Conservation (phyloP, 2,329 filamentous ascomycete genomes). For the Cucurbitaria berberidis region DNA sequence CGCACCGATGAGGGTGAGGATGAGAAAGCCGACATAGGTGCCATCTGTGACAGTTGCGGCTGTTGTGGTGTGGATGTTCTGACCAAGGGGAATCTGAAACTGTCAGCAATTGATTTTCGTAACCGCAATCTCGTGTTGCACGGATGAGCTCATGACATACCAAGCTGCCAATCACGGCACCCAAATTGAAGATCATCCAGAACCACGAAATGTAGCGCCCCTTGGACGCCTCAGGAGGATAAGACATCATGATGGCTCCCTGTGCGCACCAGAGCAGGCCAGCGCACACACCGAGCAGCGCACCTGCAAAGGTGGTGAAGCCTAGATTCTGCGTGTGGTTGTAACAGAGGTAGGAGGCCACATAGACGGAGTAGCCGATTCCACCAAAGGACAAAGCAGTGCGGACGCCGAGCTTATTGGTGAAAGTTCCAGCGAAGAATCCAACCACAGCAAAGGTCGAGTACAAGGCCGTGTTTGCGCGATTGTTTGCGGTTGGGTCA, state of each 20-base stretch:
- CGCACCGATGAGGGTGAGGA: slow-evolving; percentile 79
- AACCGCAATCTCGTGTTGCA: slow-evolving; percentile 41
- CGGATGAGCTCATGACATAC: slow-evolving; percentile 51
- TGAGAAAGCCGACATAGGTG: slow-evolving; percentile 86
- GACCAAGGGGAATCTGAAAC: slow-evolving; percentile 70
- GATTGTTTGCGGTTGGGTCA: slow-evolving; percentile 63
- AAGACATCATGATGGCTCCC: slow-evolving; percentile 88
- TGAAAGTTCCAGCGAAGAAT: slow-evolving; percentile 72
- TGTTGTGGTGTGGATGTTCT: slow-evolving; percentile 68
- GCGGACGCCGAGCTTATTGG: slow-evolving; percentile 76
- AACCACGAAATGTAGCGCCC: slow-evolving; percentile 89
- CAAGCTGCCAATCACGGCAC: slow-evolving; percentile 82
- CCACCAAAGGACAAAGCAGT: slow-evolving; percentile 73
- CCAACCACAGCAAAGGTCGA: slow-evolving; percentile 71
- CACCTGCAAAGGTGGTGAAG: slow-evolving; percentile 78
- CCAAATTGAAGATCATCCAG: slow-evolving; percentile 95
- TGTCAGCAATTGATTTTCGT: slow-evolving; percentile 13
- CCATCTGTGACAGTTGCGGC: slow-evolving; percentile 68
- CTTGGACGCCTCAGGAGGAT: slow-evolving; percentile 80
- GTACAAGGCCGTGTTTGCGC: slow-evolving; percentile 74
- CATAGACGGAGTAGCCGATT: slow-evolving; percentile 77
- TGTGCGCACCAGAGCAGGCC: slow-evolving; percentile 83
- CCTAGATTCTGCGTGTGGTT: slow-evolving; percentile 70
- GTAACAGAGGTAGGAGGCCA: slow-evolving; percentile 72
- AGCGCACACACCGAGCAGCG: slow-evolving; percentile 77